phyloP scores from a whole-genome alignment of 2,329 filamentous ascomycete genomes.

The Calonectria multiphialidica region DNA sequence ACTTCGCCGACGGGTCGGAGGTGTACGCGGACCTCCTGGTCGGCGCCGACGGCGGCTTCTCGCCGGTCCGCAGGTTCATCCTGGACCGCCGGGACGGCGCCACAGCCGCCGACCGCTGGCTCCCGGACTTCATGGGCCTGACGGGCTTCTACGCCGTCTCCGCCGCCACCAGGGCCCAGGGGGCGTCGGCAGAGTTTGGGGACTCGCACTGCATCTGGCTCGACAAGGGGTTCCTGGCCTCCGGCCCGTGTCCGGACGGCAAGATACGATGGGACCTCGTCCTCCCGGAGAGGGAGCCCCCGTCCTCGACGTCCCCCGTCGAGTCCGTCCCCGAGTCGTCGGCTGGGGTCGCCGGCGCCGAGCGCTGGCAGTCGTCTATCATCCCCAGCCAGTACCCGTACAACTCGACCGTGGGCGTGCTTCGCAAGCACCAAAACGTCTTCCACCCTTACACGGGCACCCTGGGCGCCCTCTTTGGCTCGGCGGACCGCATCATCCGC shows the following conservation, averaged over 20 bases:
- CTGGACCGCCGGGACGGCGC: constrained; percentile 24
- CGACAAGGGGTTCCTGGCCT: constrained; percentile 32
- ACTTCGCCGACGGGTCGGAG: constrained; percentile 24
- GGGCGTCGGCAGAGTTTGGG: constrained; percentile 13
- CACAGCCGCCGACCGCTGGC: constrained; percentile 33
- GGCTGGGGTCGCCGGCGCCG: constrained; percentile 5
- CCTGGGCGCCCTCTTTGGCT: constrained; percentile 30
- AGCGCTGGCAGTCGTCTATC: constrained; percentile 31
- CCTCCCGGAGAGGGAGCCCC: constrained; percentile 32
- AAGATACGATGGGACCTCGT: constrained; percentile 43
- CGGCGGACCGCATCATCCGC: constrained; percentile 41
- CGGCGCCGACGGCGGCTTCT: constrained; percentile 40
- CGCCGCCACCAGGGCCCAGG: neutral
- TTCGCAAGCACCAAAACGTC: constrained; percentile 26
- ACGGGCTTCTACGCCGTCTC: constrained; percentile 42
- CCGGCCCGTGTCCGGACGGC: constrained; percentile 29
- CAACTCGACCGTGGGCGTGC: constrained; percentile 20
- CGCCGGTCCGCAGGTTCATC: constrained; percentile 33
- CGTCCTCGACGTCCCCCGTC: constrained; percentile 14
- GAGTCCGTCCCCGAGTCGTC: neutral
- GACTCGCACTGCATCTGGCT: constrained; percentile 34
- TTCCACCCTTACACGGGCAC: constrained; percentile 38
- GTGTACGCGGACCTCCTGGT: constrained; percentile 31
- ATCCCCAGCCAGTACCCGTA: constrained; percentile 29
- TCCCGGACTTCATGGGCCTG: constrained; percentile 36